phyloP scores from a whole-genome alignment of 2,329 filamentous ascomycete species.

The Xylaria sp. region DNA sequence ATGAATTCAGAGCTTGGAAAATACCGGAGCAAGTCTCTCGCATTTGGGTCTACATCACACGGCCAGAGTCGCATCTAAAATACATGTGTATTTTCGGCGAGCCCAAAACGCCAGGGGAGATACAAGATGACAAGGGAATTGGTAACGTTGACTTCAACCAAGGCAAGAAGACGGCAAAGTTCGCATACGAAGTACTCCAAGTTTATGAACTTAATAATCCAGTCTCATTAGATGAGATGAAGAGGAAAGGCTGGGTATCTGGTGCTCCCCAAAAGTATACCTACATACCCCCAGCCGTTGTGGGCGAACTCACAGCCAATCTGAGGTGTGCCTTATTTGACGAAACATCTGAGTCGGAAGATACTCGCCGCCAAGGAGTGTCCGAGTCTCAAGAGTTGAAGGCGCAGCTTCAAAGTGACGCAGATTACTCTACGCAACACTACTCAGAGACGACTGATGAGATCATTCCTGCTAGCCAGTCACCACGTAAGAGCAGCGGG shows the following conservation, averaged over 20 bases:
- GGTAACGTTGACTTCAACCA: constrained; percentile 60
- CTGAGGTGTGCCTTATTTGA: constrained; percentile 57
- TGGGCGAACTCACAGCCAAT: constrained; percentile 64
- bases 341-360: constrained; percentile 34
- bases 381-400: constrained; percentile 59
- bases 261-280: constrained; percentile 56
- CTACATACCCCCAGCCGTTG: constrained; percentile 62
- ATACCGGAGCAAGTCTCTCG: constrained; percentile 61
- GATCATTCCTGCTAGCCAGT: constrained; percentile 43
- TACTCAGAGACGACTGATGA: constrained; percentile 33
- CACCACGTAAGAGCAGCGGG: constrained; percentile 25
- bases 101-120: constrained; percentile 54
- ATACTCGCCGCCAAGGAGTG: constrained; percentile 25
- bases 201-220: constrained; percentile 69
- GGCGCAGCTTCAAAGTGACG: constrained; percentile 56
- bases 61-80: constrained; percentile 53
- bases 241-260: constrained; percentile 59
- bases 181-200: constrained; percentile 59
- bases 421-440: constrained; percentile 47
- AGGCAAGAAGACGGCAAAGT: constrained; percentile 45
- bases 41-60: constrained; percentile 66
- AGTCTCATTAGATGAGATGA: constrained; percentile 57
- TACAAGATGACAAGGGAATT: constrained; percentile 50
- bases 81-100: constrained; percentile 64
- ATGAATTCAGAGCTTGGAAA: constrained; percentile 61